phyloP scores from a whole-genome alignment of 352 stramenopile species.

The Globisporangium acanthophoron region DNA sequence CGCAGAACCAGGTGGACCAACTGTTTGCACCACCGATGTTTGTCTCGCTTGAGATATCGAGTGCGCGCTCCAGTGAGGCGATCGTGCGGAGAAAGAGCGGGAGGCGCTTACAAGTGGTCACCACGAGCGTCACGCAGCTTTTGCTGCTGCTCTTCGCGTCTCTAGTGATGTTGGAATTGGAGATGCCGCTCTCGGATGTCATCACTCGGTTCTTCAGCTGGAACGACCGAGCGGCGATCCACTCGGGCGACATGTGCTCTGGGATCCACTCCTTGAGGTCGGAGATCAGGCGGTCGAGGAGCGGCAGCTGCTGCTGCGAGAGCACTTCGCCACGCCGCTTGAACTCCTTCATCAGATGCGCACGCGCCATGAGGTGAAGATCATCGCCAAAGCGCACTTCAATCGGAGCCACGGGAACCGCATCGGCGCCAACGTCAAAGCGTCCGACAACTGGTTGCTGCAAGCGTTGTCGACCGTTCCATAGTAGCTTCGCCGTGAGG shows the following conservation, averaged over 20 bases:
- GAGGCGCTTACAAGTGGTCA: constrained; percentile 63
- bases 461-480: constrained; percentile 23
- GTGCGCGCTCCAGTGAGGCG: constrained; percentile 13
- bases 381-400: constrained; percentile 38
- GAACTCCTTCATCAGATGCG: constrained; percentile 9
- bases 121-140: constrained; percentile 31
- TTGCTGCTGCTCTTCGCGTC: not conserved
- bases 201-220: not conserved
- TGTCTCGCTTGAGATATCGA: constrained; percentile 4
- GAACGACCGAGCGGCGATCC: constrained; percentile 18
- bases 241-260: constrained; percentile 13
- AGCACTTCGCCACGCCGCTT: not conserved
- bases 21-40: not conserved
- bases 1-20: constrained; percentile 27
- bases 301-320: not conserved
- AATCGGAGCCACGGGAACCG: constrained; percentile 3
- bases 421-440: constrained; percentile 5
- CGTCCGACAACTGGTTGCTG: constrained; percentile 12
- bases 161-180: not conserved
- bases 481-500: constrained; percentile 31
- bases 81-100: constrained; percentile 35
- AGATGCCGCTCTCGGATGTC: not conserved
- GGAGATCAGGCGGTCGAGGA: constrained; percentile 1
- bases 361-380: constrained; percentile 24
- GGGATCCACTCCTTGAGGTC: constrained; percentile 4